Conservation (phyloP, 75 land plant species). For the Larix kaempferi region DNA sequence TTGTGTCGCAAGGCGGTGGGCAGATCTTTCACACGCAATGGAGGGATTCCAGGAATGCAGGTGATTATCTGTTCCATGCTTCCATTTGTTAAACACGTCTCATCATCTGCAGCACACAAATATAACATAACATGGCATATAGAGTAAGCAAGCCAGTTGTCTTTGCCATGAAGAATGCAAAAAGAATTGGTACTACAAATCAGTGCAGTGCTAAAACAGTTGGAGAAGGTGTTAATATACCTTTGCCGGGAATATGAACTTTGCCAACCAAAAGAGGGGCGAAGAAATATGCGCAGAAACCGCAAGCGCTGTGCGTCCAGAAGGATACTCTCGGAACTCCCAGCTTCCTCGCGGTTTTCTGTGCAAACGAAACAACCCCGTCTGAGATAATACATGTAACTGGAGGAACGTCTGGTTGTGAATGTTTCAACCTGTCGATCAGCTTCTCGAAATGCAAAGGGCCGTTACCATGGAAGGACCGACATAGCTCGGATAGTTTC, state of each 20-base stretch:
- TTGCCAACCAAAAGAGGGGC: background rate
- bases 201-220: too few relatives aligned
- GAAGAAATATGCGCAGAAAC: slow-evolving; percentile 3
- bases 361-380: slow-evolving; percentile 17
- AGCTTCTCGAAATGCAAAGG: too few relatives aligned
- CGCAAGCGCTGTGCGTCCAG: slow-evolving; percentile 28
- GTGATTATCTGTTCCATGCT: slow-evolving; percentile 8
- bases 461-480: too few relatives aligned
- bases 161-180: too few relatives aligned
- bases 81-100: too few relatives aligned
- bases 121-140: too few relatives aligned
- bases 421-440: too few relatives aligned
- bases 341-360: slow-evolving; percentile 22
- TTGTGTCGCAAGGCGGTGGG: background rate
- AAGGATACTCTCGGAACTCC: slow-evolving; percentile 23
- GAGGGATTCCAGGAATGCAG: slow-evolving; percentile 14
- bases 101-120: too few relatives aligned
- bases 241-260: slow-evolving; percentile 28
- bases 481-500: too few relatives aligned
- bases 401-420: background rate
- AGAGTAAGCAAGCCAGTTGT: too few relatives aligned
- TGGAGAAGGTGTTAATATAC: background rate
- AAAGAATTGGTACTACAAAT: too few relatives aligned
- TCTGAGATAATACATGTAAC: slow-evolving; percentile 34
- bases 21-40: slow-evolving; percentile 8